phyloP scores from a whole-genome alignment of 257 asterid species.

The Prunella vulgaris region DNA sequence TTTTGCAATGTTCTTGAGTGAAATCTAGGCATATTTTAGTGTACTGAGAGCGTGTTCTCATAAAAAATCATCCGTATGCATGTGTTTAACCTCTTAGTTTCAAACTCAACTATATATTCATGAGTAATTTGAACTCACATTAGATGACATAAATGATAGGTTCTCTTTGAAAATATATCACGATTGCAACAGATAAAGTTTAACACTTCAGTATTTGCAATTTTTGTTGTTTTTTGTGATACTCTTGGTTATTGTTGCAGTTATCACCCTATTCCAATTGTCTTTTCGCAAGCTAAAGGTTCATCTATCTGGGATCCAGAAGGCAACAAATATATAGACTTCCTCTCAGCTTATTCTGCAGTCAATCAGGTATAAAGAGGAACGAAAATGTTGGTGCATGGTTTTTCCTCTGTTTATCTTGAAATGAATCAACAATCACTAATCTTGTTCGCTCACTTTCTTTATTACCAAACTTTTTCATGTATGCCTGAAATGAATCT shows the following conservation, averaged over 20 bases:
- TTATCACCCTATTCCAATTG: slow-evolving; percentile 92
- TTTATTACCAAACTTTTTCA: background rate
- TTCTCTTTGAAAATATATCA: background rate
- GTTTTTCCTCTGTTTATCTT: slow-evolving; percentile 8
- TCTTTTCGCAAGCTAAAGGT: slow-evolving; percentile 89
- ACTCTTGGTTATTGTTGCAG: slow-evolving; percentile 44
- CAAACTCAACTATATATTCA: background rate
- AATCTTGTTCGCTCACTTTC: background rate
- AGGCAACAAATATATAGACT: slow-evolving; percentile 89
- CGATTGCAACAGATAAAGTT: background rate
- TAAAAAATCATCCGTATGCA: background rate
- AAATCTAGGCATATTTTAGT: background rate
- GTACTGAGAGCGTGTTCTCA: background rate
- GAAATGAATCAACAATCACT: background rate
- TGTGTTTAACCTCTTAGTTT: background rate
- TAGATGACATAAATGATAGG: background rate
- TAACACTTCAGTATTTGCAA: background rate
- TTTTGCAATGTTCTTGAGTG: background rate
- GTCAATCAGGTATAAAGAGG: slow-evolving; percentile 71
- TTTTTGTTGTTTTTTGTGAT: slow-evolving; percentile 1
- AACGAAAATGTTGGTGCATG: background rate
- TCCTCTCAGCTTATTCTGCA: slow-evolving; percentile 95
- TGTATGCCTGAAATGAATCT: background rate
- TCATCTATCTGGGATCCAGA: slow-evolving; percentile 88
- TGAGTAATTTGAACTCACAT: background rate